Conservation (phyloP, 768 basidiomycete genomes). For the Lentinula lateritia region DNA sequence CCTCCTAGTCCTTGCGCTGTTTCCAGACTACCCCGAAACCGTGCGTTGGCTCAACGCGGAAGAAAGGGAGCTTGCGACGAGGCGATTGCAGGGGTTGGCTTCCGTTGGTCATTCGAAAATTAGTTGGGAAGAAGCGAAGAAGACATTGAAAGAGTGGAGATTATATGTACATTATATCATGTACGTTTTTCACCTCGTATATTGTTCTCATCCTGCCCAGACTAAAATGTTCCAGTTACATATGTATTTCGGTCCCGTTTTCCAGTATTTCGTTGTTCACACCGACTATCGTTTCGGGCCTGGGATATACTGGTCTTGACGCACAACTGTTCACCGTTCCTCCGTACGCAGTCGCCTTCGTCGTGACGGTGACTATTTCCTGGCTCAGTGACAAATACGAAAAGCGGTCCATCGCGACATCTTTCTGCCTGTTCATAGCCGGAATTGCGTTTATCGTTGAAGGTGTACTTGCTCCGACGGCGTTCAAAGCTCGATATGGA, state of each 20-base stretch:
- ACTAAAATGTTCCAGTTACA: constrained; percentile 18
- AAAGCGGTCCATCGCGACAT: constrained; percentile 1
- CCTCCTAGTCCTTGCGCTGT: constrained; percentile 23
- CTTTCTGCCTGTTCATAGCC: constrained; percentile 10
- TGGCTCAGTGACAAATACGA: constrained; percentile 19
- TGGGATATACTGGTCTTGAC: constrained; percentile 35
- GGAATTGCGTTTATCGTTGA: constrained; percentile 11
- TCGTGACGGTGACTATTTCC: constrained; percentile 17
- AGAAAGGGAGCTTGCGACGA: constrained; percentile 34
- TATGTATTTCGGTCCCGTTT: constrained; percentile 38
- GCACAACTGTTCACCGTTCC: constrained; percentile 45
- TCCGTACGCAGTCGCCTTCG: constrained; percentile 30
- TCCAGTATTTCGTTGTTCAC: constrained; percentile 41
- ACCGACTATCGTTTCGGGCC: constrained; percentile 47
- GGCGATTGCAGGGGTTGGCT: constrained; percentile 19
- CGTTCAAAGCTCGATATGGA: constrained; percentile 21
- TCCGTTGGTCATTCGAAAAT: constrained; percentile 22
- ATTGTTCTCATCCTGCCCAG: not conserved
- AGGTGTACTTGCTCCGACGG: constrained; percentile 5
- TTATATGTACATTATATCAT: constrained; percentile 33
- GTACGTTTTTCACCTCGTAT: not conserved
- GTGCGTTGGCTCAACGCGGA: constrained; percentile 34
- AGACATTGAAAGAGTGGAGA: constrained; percentile 29
- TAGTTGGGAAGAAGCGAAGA: constrained; percentile 30
- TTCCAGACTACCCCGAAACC: constrained; percentile 49